Percentiles rank a stretch among this genome's conserved stretches.
Evolutionary conservation across 2,329 filamentous ascomycete species (phyloP).

Genomic region (Colletotrichum sp.): DNA sequence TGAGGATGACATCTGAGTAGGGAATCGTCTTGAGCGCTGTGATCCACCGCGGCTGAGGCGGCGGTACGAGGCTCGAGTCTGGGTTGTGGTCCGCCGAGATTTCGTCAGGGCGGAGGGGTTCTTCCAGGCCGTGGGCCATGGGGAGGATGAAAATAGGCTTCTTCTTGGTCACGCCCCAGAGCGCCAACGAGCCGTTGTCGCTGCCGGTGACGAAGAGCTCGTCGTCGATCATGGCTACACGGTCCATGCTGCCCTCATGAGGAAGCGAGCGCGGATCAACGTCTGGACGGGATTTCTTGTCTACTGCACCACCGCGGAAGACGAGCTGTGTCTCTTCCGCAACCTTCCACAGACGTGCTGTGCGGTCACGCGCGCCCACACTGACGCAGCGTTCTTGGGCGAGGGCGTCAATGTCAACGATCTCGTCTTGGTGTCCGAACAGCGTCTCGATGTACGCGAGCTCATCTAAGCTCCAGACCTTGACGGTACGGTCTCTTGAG

Average conservation of each 20-base stretch:
- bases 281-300: slow-evolving; percentile 50
- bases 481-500: slow-evolving; percentile 90
- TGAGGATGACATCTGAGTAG: slow-evolving; percentile 88
- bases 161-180: slow-evolving; percentile 94
- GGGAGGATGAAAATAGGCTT: slow-evolving; percentile 85
- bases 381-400: slow-evolving; percentile 88
- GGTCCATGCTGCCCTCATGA: slow-evolving; percentile 87
- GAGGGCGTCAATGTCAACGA: slow-evolving; percentile 83
- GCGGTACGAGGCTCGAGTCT: slow-evolving; percentile 62
- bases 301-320: slow-evolving; percentile 76
- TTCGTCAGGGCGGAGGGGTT: slow-evolving; percentile 68
- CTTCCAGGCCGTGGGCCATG: slow-evolving; percentile 85
- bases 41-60: slow-evolving; percentile 82
- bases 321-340: slow-evolving; percentile 94
- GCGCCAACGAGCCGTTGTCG: slow-evolving; percentile 84
- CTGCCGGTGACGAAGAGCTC: slow-evolving; percentile 91
- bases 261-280: slow-evolving; percentile 58
- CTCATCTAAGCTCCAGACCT: slow-evolving; percentile 92
- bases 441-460: slow-evolving; percentile 94
- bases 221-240: slow-evolving; percentile 87
- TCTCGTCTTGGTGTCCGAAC: slow-evolving; percentile 93
- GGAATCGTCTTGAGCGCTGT: slow-evolving; percentile 87
- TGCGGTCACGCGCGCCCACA: slow-evolving; percentile 89
- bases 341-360: slow-evolving; percentile 94
- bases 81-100: slow-evolving; percentile 76